A percentile compares a stretch with the other conserved stretches of the same genome.
Evolutionary conservation across 495 filamentous ascomycete species (phyloP).

Genomic region (Massariosphaeria phaeospora): DNA sequence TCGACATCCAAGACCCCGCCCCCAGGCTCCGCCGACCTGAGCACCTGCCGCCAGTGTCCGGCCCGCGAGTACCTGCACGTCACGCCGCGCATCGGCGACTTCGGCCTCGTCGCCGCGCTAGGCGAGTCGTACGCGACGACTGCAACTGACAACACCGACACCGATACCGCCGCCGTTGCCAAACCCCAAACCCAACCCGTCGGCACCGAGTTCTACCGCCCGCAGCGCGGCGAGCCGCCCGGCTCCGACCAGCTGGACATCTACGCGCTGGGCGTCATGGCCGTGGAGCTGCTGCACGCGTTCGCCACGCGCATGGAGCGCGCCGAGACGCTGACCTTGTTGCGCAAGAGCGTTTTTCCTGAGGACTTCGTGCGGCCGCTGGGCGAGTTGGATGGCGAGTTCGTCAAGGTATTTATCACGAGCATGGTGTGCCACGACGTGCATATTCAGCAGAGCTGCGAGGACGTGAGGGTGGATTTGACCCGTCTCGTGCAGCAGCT

Average conservation of each 20-base stretch:
- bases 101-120: constrained; percentile 38
- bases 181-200: constrained; percentile 29
- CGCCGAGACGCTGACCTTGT: constrained; percentile 2
- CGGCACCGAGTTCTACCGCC: constrained; percentile 42
- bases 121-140: constrained; percentile 18
- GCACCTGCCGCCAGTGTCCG: constrained; percentile 37
- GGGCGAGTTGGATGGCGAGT: neutral
- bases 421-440: constrained; percentile 21
- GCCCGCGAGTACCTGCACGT: constrained; percentile 15
- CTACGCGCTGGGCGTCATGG: constrained; percentile 42
- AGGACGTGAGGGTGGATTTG: constrained; percentile 10
- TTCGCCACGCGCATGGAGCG: constrained; percentile 38
- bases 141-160: neutral
- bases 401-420: constrained; percentile 8
- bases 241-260: constrained; percentile 39
- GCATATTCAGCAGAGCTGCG: constrained; percentile 13
- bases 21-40: constrained; percentile 37
- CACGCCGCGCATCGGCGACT: constrained; percentile 40
- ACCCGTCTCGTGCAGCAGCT: no score
- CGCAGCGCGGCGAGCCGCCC: constrained; percentile 20
- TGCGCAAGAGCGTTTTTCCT: constrained; percentile 18
- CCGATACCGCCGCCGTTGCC: neutral
- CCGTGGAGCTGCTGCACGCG: constrained; percentile 39
- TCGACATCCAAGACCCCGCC: constrained; percentile 12
- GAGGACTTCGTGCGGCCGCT: constrained; percentile 8